Evolutionary conservation across 2,329 filamentous ascomycete species (phyloP), one percentile per base, ranked within the genome.

Genomic region (Penicillium sp.): DNA sequence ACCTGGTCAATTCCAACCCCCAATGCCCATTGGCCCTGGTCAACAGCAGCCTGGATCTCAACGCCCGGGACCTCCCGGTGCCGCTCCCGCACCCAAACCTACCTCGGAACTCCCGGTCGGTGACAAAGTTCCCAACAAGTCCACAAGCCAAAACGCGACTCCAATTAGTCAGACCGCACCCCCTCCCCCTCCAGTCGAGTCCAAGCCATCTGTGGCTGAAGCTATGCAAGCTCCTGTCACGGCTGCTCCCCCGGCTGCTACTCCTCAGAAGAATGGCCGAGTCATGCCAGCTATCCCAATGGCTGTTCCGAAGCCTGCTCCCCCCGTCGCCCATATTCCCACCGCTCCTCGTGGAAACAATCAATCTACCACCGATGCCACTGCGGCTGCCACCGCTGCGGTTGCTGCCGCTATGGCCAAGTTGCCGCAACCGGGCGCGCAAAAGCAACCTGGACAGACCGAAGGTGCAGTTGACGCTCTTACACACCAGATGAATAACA

Each of bases 1-100:
- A 29, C 86, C 84, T 13, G 86, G 82, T 44, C 83, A 80, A 18
- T 89, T 87, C 67, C 86, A 85, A 56, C 84, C 83, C 34, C 80
- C 67, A 52, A 77, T 82, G 69, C 82, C 81, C 19, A 80, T 82
- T 57, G 84, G 82, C 32, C 81, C 82, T 39, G 79, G 79, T 35
- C 71, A 73, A 44, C 74, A 74, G 46, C 74, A 74, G 38, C 64
- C 62, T 34, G 70, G 71, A 45, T 68, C 74, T 38, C 74, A 71
- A 60, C 69, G 68, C 27, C 66, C 67, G n/a, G 69, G 64, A 40
- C 62, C 67, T 51, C 66, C 67, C 19, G 63, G 61, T 34, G 58
- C 61, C 27, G 61, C 59, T 29, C 67, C 69, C 49, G 58, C 64
- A 8, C 65, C 72, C 35, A 71, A 72, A 53, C 61, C 68, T 40